Evolutionary conservation across 2,329 filamentous ascomycete genomes (phyloP).

Genomic region (Dothideomycetes sp.): DNA sequence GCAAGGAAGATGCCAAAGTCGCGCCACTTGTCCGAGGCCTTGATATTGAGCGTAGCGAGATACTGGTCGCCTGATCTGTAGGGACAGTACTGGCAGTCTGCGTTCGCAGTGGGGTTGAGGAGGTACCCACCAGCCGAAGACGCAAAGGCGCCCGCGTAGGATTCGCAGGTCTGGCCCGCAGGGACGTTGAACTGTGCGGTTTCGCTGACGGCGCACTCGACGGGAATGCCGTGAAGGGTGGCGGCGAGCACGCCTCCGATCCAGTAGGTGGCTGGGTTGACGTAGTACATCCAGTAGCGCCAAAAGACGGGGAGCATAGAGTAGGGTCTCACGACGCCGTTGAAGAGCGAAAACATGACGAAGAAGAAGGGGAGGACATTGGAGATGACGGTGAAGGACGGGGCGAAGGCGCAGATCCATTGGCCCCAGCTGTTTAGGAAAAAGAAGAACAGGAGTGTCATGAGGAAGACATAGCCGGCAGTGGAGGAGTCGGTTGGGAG

Average conservation of each 20-base stretch:
- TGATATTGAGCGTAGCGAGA: constrained; percentile 46
- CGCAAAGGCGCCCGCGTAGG: constrained; percentile 54
- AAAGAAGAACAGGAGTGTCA: constrained; percentile 67
- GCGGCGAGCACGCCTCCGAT: constrained; percentile 58
- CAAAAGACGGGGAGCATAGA: constrained; percentile 55
- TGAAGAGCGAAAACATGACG: constrained; percentile 65
- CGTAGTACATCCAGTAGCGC: constrained; percentile 60
- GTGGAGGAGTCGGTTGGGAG: constrained; percentile 53
- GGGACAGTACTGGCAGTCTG: constrained; percentile 59
- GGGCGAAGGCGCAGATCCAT: constrained; percentile 76
- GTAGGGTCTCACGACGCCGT: constrained; percentile 65
- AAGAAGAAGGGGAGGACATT: constrained; percentile 73
- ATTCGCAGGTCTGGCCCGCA: constrained; percentile 48
- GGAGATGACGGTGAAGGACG: constrained; percentile 65
- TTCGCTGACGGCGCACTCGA: constrained; percentile 40
- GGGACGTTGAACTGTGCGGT: constrained; percentile 56
- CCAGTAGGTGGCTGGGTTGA: constrained; percentile 62
- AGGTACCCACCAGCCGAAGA: constrained; percentile 49
- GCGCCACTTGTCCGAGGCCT: constrained; percentile 54
- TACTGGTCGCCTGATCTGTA: constrained; percentile 58
- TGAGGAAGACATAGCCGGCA: constrained; percentile 66
- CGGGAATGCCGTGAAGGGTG: constrained; percentile 41
- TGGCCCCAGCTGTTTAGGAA: constrained; percentile 70
- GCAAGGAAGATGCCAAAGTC: constrained; percentile 63
- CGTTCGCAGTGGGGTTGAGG: constrained; percentile 46